Conservation (phyloP, 2,329 filamentous ascomycete species). For the Penicillium glabrum region DNA sequence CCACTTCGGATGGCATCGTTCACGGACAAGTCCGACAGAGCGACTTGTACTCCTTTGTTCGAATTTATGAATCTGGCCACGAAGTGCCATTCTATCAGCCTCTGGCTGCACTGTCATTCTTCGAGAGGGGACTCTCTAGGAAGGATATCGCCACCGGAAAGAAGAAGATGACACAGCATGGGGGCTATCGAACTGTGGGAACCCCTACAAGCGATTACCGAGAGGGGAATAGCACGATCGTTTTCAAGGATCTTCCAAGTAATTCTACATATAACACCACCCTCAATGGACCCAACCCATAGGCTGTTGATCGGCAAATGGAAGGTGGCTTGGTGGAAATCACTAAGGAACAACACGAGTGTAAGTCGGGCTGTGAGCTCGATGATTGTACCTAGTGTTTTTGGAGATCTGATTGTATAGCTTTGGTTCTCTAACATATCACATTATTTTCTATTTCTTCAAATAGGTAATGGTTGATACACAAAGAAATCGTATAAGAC, state of each 20-base stretch:
- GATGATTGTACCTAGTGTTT: too few relatives aligned
- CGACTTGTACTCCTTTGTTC: slow-evolving; percentile 15
- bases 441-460: too few relatives aligned
- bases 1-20: slow-evolving; percentile 14
- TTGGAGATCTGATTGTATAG: too few relatives aligned
- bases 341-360: not conserved
- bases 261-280: slow-evolving; percentile 52
- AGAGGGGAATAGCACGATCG: slow-evolving; percentile 37
- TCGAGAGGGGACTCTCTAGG: slow-evolving; percentile 50
- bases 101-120: slow-evolving; percentile 49
- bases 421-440: too few relatives aligned
- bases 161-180: slow-evolving; percentile 1
- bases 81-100: slow-evolving; percentile 59
- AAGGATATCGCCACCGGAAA: slow-evolving; percentile 53
- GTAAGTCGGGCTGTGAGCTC: not conserved
- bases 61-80: slow-evolving; percentile 48
- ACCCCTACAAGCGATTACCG: slow-evolving; percentile 14
- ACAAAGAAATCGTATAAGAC: too few relatives aligned
- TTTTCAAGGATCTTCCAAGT: slow-evolving; percentile 42
- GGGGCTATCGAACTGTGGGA: slow-evolving; percentile 11
- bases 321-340: not conserved
- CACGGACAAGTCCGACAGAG: slow-evolving; percentile 19
- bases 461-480: too few relatives aligned
- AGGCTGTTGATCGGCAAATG: not conserved
- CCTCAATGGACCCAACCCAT: slow-evolving; percentile 42